These are phyloP conservation scores for Lachancea thermotolerans DNA, from an alignment of 805 yeast genomes.

Conservation along the genomic window DNA sequence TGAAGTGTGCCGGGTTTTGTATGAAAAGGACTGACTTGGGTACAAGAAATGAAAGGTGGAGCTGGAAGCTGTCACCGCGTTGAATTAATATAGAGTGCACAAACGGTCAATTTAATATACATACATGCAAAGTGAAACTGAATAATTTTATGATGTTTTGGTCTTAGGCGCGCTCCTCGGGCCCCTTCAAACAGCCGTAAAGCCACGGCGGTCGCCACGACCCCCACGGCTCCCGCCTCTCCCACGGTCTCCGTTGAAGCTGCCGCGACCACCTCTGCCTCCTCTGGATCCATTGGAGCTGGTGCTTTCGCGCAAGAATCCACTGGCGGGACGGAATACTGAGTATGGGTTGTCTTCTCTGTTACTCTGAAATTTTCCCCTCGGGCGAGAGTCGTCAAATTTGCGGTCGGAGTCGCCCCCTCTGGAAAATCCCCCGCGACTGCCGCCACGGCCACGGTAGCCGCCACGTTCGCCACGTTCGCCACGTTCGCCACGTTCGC, in stretches of 20 bases:
- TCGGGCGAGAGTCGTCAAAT: constrained; percentile 10
- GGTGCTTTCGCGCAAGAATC: constrained; percentile 19
- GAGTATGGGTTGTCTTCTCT: constrained; percentile 19
- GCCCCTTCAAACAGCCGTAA: constrained; percentile 2
- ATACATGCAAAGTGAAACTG: constrained; percentile 3
- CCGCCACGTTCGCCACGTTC: constrained; percentile 7
- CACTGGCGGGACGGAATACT: constrained; percentile 30
- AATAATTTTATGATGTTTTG: neutral
- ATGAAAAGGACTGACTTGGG: constrained; percentile 22
- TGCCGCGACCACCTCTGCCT: constrained; percentile 13
- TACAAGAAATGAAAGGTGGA: neutral
- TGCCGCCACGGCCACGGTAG: constrained; percentile 17
- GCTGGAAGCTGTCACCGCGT: too few relatives aligned
- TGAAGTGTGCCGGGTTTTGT: constrained; percentile 59
- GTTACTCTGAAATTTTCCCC: constrained; percentile 9
- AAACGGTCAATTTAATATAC: constrained; percentile 3
- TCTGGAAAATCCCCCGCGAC: constrained; percentile 14
- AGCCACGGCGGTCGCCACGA: constrained; percentile 6
- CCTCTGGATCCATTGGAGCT: constrained; percentile 10
- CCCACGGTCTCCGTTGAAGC: constrained; percentile 7
- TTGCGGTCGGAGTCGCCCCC: constrained; percentile 13
- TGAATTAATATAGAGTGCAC: neutral
- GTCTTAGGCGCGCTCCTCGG: neutral
- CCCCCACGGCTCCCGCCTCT: constrained; percentile 4
- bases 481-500: constrained; percentile 9